Conservation (phyloP, 768 basidiomycete genomes). For the Lanmaoa rubissima region DNA sequence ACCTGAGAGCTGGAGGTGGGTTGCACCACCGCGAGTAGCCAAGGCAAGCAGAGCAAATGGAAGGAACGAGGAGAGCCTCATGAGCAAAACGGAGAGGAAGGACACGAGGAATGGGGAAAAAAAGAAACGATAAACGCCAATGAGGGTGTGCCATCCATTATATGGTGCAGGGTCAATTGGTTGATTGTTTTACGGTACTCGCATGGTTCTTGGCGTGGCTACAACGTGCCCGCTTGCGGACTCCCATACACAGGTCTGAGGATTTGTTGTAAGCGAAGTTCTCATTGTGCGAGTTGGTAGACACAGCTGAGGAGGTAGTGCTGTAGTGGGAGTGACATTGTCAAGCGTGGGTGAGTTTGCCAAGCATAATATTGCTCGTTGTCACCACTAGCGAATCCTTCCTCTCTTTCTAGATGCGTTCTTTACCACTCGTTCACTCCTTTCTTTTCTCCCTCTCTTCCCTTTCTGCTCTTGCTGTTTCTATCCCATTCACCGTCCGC, state of each 20-base stretch:
- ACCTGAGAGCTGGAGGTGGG: constrained; percentile 19
- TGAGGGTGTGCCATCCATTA: not conserved
- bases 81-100: not conserved
- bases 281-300: not conserved
- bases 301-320: not conserved
- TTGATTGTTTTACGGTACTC: no score
- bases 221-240: no score
- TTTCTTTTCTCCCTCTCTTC: constrained; percentile 21
- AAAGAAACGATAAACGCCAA: not conserved
- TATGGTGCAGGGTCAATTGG: not conserved
- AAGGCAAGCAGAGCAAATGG: constrained; percentile 7
- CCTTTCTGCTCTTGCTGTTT: constrained; percentile 28
- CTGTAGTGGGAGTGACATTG: not conserved
- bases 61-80: constrained; percentile 13
- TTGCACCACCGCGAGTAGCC: constrained; percentile 2
- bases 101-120: not conserved
- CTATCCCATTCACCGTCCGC: constrained; percentile 32
- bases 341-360: not conserved
- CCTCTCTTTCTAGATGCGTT: constrained; percentile 18
- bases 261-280: no score
- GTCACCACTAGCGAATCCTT: not conserved
- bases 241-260: no score
- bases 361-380: not conserved
- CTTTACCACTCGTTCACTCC: constrained; percentile 21
- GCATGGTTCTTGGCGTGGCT: no score